Conservation (phyloP, 2,329 filamentous ascomycete genomes). For the Pyrenophora seminiperda region DNA sequence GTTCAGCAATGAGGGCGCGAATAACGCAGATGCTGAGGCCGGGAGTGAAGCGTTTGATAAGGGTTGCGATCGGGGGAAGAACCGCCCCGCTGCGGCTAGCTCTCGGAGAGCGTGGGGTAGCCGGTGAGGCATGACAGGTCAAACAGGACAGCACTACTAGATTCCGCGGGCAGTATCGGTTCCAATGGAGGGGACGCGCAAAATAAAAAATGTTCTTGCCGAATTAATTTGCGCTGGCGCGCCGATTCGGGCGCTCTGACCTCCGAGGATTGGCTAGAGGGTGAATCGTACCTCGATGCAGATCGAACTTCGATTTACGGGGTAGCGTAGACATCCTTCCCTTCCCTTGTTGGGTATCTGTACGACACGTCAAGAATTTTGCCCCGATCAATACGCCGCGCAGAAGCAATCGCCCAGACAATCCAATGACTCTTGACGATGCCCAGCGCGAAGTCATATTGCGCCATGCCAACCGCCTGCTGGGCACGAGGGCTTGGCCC, state of each 20-base stretch:
- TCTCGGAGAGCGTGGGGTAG: conserved; percentile 32
- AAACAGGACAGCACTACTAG: conserved; percentile 4
- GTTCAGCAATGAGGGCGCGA: conserved; percentile 1
- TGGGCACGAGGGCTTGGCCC: conserved; percentile 46
- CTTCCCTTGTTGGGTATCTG: conserved; percentile 1
- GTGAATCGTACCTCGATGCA: conserved; percentile 19
- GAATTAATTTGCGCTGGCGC: conserved; percentile 23
- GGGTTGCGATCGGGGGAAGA: conserved; percentile 10
- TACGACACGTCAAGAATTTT: background rate
- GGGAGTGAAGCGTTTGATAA: conserved; percentile 11
- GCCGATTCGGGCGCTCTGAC: conserved; percentile 39
- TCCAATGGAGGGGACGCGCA: conserved; percentile 17
- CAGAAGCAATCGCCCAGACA: no score
- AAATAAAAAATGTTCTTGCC: conserved; percentile 4
- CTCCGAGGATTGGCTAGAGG: conserved; percentile 24
- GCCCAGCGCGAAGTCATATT: conserved; percentile 21
- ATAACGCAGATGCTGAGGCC: conserved; percentile 2
- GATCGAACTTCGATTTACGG: conserved; percentile 23
- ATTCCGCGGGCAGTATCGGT: conserved; percentile 27
- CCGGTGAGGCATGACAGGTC: conserved; percentile 23
- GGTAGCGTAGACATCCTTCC: conserved; percentile 20
- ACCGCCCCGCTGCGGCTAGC: conserved; percentile 20
- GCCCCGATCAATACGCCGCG: background rate
- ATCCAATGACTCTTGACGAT: conserved; percentile 27
- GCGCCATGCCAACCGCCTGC: conserved; percentile 33